These are phyloP conservation scores for Leccinum incarnatum DNA, from an alignment of 768 basidiomycete species.

Conservation along the genomic window DNA sequence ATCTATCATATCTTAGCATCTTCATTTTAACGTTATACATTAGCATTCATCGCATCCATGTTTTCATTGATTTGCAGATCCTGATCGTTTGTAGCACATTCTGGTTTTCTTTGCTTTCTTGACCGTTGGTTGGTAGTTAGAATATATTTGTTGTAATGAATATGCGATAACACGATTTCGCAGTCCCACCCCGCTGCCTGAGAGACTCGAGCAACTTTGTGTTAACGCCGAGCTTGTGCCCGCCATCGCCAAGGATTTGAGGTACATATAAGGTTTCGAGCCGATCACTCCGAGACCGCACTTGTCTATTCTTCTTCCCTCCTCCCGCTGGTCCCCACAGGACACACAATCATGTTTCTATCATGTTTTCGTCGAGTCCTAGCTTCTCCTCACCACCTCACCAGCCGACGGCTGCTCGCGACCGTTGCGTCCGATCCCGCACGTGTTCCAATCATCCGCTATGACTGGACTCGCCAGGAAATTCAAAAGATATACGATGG, in stretches of 20 bases:
- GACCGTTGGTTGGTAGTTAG: constrained; percentile 16
- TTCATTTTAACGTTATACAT: constrained; percentile 33
- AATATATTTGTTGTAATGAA: constrained; percentile 33
- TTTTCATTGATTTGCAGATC: constrained; percentile 23
- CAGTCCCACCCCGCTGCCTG: neutral
- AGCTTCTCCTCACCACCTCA: constrained; percentile 6
- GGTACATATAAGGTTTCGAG: neutral
- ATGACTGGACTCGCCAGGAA: constrained; percentile 75
- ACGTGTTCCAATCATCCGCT: constrained; percentile 35
- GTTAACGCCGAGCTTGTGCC: constrained; percentile 9
- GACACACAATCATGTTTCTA: constrained; percentile 13
- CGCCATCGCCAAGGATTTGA: neutral
- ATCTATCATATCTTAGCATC: constrained; percentile 30
- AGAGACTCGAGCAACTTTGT: neutral
- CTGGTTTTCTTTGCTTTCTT: constrained; percentile 25
- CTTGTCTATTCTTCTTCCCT: constrained; percentile 6
- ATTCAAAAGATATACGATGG: constrained; percentile 83
- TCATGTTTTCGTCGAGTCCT: constrained; percentile 7
- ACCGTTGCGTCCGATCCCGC: constrained; percentile 41
- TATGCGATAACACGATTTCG: neutral
- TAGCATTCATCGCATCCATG: constrained; percentile 29
- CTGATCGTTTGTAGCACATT: constrained; percentile 32
- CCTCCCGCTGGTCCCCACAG: neutral
- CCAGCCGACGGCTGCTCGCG: constrained; percentile 52
- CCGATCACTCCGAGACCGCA: neutral